Evolutionary conservation across 768 basidiomycete species (phyloP), one percentile per base, ranked within the genome.

Genomic region (Rhodotorula graminis): DNA sequence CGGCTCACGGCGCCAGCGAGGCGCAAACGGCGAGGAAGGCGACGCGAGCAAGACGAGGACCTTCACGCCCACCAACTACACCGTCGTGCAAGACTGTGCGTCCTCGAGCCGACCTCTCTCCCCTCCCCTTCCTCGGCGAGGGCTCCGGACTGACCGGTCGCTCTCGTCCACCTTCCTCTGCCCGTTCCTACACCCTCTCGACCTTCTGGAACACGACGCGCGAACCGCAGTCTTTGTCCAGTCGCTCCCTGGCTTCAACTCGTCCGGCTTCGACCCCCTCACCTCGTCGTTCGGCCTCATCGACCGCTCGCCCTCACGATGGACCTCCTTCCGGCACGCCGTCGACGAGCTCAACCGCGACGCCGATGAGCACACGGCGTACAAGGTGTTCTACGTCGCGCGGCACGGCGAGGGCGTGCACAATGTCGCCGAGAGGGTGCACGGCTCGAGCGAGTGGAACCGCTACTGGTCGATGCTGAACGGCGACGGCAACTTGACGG

Each of bases 351-450:
- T 80, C 25, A 77, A 79, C 71, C 59, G 42, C 10, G 55, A 73
- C 4, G 65, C 76, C 10, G 78, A 78, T 42, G 40, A 57, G 6
- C 37, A 65, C 21, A 80, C 78, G 11, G 49, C 69, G 10, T 78
- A 79, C 75, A 81, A 81, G 70, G 78, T 81, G 9, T 44, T 80
- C 29, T 78, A 47, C 52, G 19, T 77, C 15, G 76, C 70, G 8
- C 52, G 78, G 53, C 80, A 81, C 49, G 80, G 80, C 4, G 40
- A 67, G 64, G 80, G 79, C 15, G 76, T 47, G 29, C 77, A 76
- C 57, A 77, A 77, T 33, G 65, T 78, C 33, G 76, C 67, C 7
- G 75, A 77, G 61, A 15, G 44, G 16, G 69, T 55, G 15, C 77
- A 77, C 52, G 77, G 78, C 18, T 76, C 71, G 0, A 40, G 60